A percentile compares a stretch with the other conserved stretches of the same genome.
Evolutionary conservation across 306 rosid species (phyloP).

Genomic region (Vigna unguiculata): DNA sequence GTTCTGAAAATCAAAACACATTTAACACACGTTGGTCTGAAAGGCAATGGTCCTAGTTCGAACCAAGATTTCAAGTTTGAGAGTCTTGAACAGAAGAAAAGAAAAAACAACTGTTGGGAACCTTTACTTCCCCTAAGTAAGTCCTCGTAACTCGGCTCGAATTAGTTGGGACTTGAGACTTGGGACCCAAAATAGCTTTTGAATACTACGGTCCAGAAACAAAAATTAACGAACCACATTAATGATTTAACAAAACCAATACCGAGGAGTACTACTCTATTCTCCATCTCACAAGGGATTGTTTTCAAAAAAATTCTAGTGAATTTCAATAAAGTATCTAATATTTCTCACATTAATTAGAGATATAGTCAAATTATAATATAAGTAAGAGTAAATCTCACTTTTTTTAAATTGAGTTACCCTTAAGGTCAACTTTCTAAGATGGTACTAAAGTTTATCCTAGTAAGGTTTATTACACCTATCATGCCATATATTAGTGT

Average conservation of each 20-base stretch:
- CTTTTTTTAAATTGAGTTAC: too few relatives aligned
- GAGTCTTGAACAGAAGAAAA: neutral
- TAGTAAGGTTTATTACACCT: too few relatives aligned
- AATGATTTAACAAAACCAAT: neutral
- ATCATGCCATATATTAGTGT: too few relatives aligned
- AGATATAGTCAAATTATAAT: too few relatives aligned
- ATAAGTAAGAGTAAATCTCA: too few relatives aligned
- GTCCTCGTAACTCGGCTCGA: neutral
- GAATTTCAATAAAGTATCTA: constrained; percentile 7
- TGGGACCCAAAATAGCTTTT: neutral
- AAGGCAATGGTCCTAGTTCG: neutral
- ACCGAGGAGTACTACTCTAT: constrained; percentile 3
- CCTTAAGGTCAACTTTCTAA: too few relatives aligned
- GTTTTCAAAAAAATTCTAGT: neutral
- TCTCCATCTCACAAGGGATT: neutral
- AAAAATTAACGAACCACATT: neutral
- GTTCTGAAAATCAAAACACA: constrained; percentile 22
- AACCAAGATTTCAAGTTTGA: neutral
- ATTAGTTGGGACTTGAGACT: neutral
- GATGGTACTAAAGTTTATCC: too few relatives aligned
- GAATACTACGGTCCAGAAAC: neutral
- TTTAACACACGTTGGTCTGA: neutral
- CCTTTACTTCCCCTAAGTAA: neutral
- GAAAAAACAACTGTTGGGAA: neutral
- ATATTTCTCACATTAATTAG: neutral